Evolutionary conservation across 2,329 filamentous ascomycete species (phyloP).

Genomic region (Ophiostoma himal-ulmi): DNA sequence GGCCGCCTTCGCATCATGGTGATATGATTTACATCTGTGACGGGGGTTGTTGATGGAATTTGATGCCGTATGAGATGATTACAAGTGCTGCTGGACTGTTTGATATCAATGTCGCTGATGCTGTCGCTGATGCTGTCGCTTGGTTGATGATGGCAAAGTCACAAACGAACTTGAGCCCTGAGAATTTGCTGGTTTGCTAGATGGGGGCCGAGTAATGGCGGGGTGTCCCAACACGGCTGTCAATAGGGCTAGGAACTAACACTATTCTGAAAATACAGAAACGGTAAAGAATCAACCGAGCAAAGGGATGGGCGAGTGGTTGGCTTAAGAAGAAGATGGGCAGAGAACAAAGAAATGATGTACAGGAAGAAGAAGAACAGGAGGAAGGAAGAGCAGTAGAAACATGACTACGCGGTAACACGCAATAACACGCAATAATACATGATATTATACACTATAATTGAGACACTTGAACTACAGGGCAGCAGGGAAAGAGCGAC

Average conservation of each 20-base stretch:
- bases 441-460: too few relatives aligned
- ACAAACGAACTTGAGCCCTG: background rate
- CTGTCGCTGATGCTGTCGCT: background rate
- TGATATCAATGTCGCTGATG: background rate
- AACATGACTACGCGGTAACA: background rate
- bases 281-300: slow-evolving; percentile 5
- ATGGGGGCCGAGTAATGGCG: background rate
- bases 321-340: background rate
- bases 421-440: too few relatives aligned
- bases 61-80: background rate
- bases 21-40: slow-evolving; percentile 26
- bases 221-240: background rate
- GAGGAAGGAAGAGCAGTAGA: background rate
- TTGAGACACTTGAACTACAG: background rate
- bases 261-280: background rate
- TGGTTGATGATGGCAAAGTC: background rate
- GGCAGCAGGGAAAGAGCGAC: background rate
- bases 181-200: background rate
- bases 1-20: slow-evolving; percentile 62
- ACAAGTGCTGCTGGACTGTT: background rate
- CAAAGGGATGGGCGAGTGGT: slow-evolving; percentile 2
- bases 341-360: background rate
- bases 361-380: background rate
- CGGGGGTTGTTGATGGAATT: background rate
- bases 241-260: background rate